Percentiles rank a stretch among this genome's conserved stretches.
These are phyloP conservation scores for Cucurbita pepo DNA, from an alignment of 306 rosid genomes.

Conservation along the genomic window DNA sequence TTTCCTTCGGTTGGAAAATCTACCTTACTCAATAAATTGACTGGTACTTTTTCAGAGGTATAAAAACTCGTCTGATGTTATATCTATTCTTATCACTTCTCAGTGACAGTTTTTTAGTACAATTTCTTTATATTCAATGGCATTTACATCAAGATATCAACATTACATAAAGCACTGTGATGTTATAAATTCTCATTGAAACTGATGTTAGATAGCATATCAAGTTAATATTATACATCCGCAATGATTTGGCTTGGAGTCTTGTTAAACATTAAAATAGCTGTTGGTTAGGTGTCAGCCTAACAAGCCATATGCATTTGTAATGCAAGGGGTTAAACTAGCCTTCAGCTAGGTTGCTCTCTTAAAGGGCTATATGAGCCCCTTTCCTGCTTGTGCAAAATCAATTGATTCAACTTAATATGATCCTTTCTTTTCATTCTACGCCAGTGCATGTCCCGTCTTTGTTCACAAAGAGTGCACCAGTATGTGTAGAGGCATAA, in stretches of 20 bases:
- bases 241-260: neutral
- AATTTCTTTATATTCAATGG: neutral
- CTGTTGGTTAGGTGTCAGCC: neutral
- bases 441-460: neutral
- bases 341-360: neutral
- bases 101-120: neutral
- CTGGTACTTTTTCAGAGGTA: slow-evolving; percentile 99
- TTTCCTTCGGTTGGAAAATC: slow-evolving; percentile 98
- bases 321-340: neutral
- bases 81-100: neutral
- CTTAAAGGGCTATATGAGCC: neutral
- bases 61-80: slow-evolving; percentile 1
- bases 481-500: neutral
- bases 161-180: neutral
- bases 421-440: neutral
- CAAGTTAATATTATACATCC: neutral
- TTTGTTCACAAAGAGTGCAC: neutral
- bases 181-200: neutral
- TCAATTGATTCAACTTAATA: neutral
- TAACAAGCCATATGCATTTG: neutral
- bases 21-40: slow-evolving; percentile 77
- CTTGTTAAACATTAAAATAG: neutral
- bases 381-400: neutral
- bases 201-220: neutral
- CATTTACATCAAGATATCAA: neutral